Percentiles rank a stretch among this genome's conserved stretches.
Conservation (phyloP, 2,329 filamentous ascomycete genomes). For the Talaromyces albobiverticillius region DNA sequence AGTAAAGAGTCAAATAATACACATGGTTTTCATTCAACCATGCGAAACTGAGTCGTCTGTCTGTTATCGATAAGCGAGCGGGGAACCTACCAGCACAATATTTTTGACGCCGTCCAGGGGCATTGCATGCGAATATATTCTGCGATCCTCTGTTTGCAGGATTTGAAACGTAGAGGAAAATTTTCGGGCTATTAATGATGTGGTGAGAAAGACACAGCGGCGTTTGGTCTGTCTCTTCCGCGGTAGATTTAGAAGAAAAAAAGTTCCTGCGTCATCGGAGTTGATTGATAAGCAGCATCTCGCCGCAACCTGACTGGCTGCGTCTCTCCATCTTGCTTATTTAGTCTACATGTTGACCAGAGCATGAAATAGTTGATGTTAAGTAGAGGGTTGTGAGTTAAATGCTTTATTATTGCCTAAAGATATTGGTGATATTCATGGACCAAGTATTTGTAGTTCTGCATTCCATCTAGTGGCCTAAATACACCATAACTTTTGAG, state of each 20-base stretch:
- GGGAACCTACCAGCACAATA: slow-evolving; percentile 38
- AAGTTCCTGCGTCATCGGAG: slow-evolving; percentile 15
- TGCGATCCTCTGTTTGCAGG: too few relatives aligned
- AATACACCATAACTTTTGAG: background rate
- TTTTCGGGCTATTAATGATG: too few relatives aligned
- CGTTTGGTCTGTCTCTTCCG: background rate
- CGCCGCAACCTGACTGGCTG: background rate
- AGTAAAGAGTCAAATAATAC: background rate
- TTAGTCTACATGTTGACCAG: too few relatives aligned
- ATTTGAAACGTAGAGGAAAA: background rate
- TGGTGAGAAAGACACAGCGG: too few relatives aligned
- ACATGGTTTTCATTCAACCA: too few relatives aligned
- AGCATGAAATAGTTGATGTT: too few relatives aligned
- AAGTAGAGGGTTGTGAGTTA: too few relatives aligned
- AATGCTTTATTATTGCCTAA: too few relatives aligned
- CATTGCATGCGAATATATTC: slow-evolving; percentile 25
- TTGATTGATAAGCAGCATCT: slow-evolving; percentile 16
- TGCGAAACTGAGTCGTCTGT: too few relatives aligned
- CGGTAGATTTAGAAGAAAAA: slow-evolving; percentile 1
- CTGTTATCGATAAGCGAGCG: slow-evolving; percentile 26
- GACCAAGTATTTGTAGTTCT: background rate
- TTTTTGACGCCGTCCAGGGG: slow-evolving; percentile 44
- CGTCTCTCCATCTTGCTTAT: too few relatives aligned
- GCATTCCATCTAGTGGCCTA: slow-evolving; percentile 3
- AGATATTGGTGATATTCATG: too few relatives aligned